These are phyloP conservation scores for Ophiostoma novo-ulmi DNA, from an alignment of 2,329 filamentous ascomycete genomes.

Conservation along the genomic window DNA sequence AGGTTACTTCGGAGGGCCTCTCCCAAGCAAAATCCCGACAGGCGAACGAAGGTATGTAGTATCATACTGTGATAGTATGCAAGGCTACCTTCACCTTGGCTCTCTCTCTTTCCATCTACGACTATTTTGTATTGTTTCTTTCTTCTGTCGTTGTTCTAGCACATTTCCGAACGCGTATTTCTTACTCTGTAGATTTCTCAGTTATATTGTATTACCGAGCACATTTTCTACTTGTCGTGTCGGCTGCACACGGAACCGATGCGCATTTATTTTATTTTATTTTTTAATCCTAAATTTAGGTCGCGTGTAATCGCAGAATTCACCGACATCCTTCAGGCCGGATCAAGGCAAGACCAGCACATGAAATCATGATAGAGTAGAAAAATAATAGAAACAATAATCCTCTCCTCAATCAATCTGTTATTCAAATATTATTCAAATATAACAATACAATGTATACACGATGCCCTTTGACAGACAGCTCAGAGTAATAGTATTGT, in stretches of 20 bases:
- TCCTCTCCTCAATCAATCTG: not conserved
- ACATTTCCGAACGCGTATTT: not conserved
- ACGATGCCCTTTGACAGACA: too few species aligned
- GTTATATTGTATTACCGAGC: not conserved
- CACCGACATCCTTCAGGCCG: not conserved
- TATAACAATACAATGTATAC: not conserved
- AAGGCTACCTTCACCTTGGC: not conserved
- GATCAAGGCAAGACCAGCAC: conserved; percentile 7
- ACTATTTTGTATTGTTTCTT: not conserved
- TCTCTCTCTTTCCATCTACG: not conserved
- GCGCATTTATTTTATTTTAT: not conserved
- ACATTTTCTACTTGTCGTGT: conserved; percentile 1
- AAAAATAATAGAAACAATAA: not conserved
- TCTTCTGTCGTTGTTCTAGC: not conserved
- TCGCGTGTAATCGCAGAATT: not conserved
- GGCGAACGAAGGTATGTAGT: not conserved
- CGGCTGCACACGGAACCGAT: conserved; percentile 5
- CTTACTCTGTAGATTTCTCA: too few species aligned
- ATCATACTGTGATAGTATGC: conserved; percentile 1
- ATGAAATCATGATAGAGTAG: conserved; percentile 3
- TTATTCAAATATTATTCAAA: not conserved
- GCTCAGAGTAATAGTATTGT: too few species aligned
- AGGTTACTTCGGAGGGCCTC: not conserved
- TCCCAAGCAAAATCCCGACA: conserved; percentile 7
- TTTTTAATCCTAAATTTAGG: too few species aligned